phyloP scores from a whole-genome alignment of 2,329 filamentous ascomycete genomes.

The Penicillium sp. region DNA sequence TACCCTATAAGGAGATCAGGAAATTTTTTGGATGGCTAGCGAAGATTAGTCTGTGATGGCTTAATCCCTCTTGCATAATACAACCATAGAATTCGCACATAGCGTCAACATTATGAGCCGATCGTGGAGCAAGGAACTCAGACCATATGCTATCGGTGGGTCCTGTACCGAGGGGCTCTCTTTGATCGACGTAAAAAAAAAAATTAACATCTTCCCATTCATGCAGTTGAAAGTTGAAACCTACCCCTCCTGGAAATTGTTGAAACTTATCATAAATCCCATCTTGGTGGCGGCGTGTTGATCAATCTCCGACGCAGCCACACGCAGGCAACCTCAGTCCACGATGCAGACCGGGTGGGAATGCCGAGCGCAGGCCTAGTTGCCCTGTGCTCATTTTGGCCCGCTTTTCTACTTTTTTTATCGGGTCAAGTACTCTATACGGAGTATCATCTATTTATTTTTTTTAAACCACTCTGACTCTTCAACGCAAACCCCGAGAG shows the following conservation, averaged over 20 bases:
- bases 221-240: conserved; percentile 9
- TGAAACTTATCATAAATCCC: conserved; percentile 8
- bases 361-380: conserved; percentile 22
- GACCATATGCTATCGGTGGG: conserved; percentile 12
- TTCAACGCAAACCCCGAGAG: not conserved
- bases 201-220: conserved; percentile 10
- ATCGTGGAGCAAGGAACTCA: conserved; percentile 16
- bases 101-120: conserved; percentile 7
- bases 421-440: not conserved
- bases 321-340: conserved; percentile 17
- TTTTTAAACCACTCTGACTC: not conserved
- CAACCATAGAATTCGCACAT: not conserved
- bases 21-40: not conserved
- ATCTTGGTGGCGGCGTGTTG: conserved; percentile 12
- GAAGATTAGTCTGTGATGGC: not conserved
- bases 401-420: conserved; percentile 18
- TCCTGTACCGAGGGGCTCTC: conserved; percentile 13
- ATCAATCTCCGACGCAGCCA: conserved; percentile 20
- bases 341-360: conserved; percentile 24
- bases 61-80: not conserved
- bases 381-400: conserved; percentile 22
- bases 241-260: not conserved
- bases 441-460: not conserved
- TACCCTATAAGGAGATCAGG: not conserved
- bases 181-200: conserved; percentile 14